A percentile compares a stretch with the other conserved stretches of the same genome.
phyloP scores from a whole-genome alignment of 2,329 filamentous ascomycete species.

The Scorias spongiosa region DNA sequence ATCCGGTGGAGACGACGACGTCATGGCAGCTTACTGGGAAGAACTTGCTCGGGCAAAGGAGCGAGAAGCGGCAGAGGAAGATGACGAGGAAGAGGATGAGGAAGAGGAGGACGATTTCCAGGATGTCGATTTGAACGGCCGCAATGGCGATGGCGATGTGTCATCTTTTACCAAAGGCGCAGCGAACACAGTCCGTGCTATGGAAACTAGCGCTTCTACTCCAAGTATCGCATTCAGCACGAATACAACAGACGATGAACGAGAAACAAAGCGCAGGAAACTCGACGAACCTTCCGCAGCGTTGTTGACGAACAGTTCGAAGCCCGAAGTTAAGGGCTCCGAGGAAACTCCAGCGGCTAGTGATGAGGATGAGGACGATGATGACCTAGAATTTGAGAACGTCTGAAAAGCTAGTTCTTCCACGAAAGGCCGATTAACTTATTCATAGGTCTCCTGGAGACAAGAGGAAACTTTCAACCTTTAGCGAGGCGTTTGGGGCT shows the following conservation, averaged over 20 bases:
- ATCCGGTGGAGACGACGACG: constrained; percentile 32
- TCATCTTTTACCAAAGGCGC: constrained; percentile 16
- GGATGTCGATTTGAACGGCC: constrained; percentile 37
- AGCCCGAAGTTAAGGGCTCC: constrained; percentile 6
- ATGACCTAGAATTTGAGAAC: constrained; percentile 33
- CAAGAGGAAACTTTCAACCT: not conserved
- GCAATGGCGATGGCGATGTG: constrained; percentile 19
- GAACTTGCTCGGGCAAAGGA: constrained; percentile 47
- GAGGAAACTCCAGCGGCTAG: constrained; percentile 22
- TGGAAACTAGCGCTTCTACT: constrained; percentile 22
- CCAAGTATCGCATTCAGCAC: constrained; percentile 15
- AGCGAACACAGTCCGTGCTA: constrained; percentile 5
- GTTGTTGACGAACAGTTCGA: constrained; percentile 11
- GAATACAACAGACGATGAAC: constrained; percentile 27
- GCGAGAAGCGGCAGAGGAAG: constrained; percentile 23
- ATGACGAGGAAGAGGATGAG: constrained; percentile 36
- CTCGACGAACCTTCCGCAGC: constrained; percentile 32
- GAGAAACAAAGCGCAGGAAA: constrained; percentile 45
- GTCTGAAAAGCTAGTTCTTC: constrained; percentile 11
- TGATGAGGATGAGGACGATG: constrained; percentile 31
- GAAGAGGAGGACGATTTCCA: constrained; percentile 37
- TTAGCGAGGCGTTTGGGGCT: not conserved
- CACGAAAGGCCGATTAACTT: no score
- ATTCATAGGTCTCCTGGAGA: not conserved
- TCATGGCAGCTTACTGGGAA: constrained; percentile 53